Evolutionary conservation across 2,329 filamentous ascomycete species (phyloP).

Genomic region (Fusarium concolor): DNA sequence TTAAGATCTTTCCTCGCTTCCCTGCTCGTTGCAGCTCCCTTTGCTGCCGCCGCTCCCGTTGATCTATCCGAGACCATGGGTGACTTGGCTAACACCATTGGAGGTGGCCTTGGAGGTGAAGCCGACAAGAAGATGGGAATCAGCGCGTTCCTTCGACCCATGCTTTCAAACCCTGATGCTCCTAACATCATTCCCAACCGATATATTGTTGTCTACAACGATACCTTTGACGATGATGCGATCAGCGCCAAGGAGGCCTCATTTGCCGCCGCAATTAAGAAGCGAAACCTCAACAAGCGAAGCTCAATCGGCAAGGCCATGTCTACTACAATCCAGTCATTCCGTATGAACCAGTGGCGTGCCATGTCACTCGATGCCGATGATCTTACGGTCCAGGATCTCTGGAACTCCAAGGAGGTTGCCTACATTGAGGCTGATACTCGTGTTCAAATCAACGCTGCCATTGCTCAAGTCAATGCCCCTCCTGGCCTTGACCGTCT

Average conservation of each 20-base stretch:
- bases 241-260: conserved; percentile 63
- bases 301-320: conserved; percentile 59
- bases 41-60: conserved; percentile 46
- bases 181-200: conserved; percentile 64
- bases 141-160: conserved; percentile 50
- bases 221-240: conserved; percentile 59
- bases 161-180: conserved; percentile 63
- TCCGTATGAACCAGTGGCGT: conserved; percentile 63
- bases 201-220: conserved; percentile 75
- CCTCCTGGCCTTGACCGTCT: conserved; percentile 65
- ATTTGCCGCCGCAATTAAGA: conserved; percentile 63
- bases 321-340: conserved; percentile 60
- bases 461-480: conserved; percentile 64
- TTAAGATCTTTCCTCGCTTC: conserved; percentile 43
- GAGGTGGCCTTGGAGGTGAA: conserved; percentile 24
- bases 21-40: conserved; percentile 43
- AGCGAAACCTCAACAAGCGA: conserved; percentile 68
- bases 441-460: conserved; percentile 56
- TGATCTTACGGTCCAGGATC: conserved; percentile 60
- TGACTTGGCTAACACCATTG: conserved; percentile 33
- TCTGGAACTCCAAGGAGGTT: conserved; percentile 62
- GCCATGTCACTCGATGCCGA: conserved; percentile 66
- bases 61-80: conserved; percentile 28
- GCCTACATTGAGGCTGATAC: conserved; percentile 67
- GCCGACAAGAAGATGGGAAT: conserved; percentile 36